Percentiles rank a stretch among this genome's conserved stretches.
phyloP scores from a whole-genome alignment of 129 eudicot genomes.

The Flaveria robusta region DNA sequence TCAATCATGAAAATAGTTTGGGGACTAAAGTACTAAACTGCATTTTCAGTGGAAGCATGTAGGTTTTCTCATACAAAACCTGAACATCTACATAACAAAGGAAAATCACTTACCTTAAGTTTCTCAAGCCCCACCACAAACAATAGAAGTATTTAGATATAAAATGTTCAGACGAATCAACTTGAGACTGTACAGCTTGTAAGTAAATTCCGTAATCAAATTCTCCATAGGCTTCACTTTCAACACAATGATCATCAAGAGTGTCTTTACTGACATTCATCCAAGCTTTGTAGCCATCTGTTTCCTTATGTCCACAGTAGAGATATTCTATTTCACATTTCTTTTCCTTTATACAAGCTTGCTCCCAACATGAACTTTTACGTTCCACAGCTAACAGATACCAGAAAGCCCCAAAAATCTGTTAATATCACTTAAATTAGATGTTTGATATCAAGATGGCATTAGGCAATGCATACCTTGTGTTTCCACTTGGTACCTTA shows the following conservation, averaged over 20 bases:
- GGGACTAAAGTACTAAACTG: not conserved
- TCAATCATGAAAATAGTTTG: not conserved
- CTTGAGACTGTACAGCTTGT: conserved; percentile 62
- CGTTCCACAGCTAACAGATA: conserved; percentile 86
- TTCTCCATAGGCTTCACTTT: conserved; percentile 37
- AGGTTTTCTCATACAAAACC: not conserved
- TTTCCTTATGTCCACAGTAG: conserved; percentile 54
- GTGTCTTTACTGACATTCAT: conserved; percentile 39
- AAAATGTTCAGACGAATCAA: conserved; percentile 66
- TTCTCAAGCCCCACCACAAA: conserved; percentile 96
- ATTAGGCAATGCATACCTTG: not conserved
- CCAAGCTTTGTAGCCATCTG: conserved; percentile 47
- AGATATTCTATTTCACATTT: conserved; percentile 49
- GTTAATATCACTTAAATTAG: conserved; percentile 28
- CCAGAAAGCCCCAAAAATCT: conserved; percentile 96
- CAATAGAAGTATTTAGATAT: conserved; percentile 80
- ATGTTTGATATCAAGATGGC: conserved; percentile 10
- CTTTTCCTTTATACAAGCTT: conserved; percentile 54
- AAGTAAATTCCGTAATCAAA: conserved; percentile 76
- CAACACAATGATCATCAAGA: conserved; percentile 56
- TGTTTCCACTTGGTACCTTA: conserved; percentile 1
- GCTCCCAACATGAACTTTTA: conserved; percentile 75
- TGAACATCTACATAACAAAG: not conserved
- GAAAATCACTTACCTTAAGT: conserved; percentile 58
- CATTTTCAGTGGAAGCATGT: not conserved